Conservation (phyloP, 2,329 filamentous ascomycete genomes). For the Alternaria brassicicola region DNA sequence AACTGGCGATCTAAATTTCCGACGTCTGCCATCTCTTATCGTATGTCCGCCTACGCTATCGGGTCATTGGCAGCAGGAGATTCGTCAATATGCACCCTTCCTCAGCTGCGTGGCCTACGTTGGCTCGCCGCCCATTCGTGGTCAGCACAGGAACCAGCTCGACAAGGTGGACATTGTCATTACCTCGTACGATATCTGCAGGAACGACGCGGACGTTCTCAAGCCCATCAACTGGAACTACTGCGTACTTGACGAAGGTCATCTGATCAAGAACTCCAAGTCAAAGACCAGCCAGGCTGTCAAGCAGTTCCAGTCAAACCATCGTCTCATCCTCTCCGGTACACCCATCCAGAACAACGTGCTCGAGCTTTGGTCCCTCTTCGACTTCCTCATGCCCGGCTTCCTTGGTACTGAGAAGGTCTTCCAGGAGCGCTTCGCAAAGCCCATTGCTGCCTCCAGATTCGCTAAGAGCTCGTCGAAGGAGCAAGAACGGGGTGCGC, state of each 20-base stretch:
- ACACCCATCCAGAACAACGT: constrained; percentile 99
- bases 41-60: constrained; percentile 95
- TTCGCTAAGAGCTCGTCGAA: constrained; percentile 98
- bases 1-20: constrained; percentile 77
- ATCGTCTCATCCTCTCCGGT: constrained; percentile 92
- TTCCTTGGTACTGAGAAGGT: constrained; percentile 96
- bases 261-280: constrained; percentile 98
- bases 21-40: constrained; percentile 86
- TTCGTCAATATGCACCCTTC: constrained; percentile 94
- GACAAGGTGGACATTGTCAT: constrained; percentile 88
- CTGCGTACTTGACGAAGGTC: constrained; percentile 93
- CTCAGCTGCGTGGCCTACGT: constrained; percentile 88
- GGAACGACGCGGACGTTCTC: constrained; percentile 90
- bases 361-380: constrained; percentile 93
- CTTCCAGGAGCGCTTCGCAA: constrained; percentile 93
- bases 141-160: constrained; percentile 71
- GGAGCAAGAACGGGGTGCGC: constrained; percentile 93
- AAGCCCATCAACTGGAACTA: constrained; percentile 93
- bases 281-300: constrained; percentile 94
- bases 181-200: constrained; percentile 96
- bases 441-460: constrained; percentile 91
- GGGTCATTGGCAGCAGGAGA: constrained; percentile 98
- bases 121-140: constrained; percentile 81
- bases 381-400: constrained; percentile 98
- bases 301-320: constrained; percentile 87